phyloP scores from a whole-genome alignment of 768 basidiomycete genomes.

The Pholiota conissans region DNA sequence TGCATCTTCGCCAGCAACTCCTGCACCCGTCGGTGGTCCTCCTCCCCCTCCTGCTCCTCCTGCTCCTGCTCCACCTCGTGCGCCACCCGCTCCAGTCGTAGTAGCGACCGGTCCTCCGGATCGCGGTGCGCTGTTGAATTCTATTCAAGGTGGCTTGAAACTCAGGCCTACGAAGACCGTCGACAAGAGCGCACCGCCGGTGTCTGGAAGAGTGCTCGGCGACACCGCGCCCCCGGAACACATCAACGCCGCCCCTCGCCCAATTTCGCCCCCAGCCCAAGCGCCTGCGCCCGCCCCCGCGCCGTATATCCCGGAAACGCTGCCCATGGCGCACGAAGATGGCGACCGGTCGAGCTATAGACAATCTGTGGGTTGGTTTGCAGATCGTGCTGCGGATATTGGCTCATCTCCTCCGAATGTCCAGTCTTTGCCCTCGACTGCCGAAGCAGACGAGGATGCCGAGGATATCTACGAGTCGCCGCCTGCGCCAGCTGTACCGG shows the following conservation, averaged over 20 bases:
- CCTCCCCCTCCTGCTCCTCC: conserved; percentile 26
- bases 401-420: conserved; percentile 29
- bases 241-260: conserved; percentile 50
- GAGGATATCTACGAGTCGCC: conserved; percentile 21
- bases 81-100: conserved; percentile 33
- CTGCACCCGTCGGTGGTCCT: conserved; percentile 33
- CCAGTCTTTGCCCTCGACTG: conserved; percentile 49
- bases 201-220: conserved; percentile 79
- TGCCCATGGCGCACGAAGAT: conserved; percentile 24
- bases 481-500: conserved; percentile 15
- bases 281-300: no score
- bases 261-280: conserved; percentile 42
- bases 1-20: conserved; percentile 34
- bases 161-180: conserved; percentile 78
- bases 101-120: conserved; percentile 43
- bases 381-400: conserved; percentile 78
- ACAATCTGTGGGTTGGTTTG: conserved; percentile 92
- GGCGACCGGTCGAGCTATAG: conserved; percentile 44
- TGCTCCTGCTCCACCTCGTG: conserved; percentile 38
- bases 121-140: conserved; percentile 65
- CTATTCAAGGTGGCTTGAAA: conserved; percentile 76
- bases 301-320: conserved; percentile 28
- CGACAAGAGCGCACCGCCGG: conserved; percentile 72
- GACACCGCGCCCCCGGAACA: conserved; percentile 71
- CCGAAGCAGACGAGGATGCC: conserved; percentile 64